Conservation (phyloP, 2,329 filamentous ascomycete species). For the Monilinia aucupariae region DNA sequence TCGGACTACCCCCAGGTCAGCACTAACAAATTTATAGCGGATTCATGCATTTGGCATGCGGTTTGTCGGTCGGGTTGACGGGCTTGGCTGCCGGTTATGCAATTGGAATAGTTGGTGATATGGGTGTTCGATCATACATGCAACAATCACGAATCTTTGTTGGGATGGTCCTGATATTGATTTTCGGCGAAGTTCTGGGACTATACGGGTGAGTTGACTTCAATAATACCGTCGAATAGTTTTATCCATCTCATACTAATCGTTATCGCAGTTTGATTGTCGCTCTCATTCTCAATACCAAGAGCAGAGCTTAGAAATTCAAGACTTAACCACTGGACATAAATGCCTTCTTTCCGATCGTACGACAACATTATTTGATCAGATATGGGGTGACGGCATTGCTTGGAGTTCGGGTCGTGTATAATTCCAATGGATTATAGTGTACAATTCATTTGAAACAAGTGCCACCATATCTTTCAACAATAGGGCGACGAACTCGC, state of each 20-base stretch:
- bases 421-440: constrained; percentile 26
- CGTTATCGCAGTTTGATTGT: constrained; percentile 67
- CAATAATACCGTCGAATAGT: background rate
- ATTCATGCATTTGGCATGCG: constrained; percentile 89
- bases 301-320: constrained; percentile 39
- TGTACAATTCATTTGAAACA: constrained; percentile 22
- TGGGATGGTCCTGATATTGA: constrained; percentile 96
- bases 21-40: constrained; percentile 48
- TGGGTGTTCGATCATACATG: constrained; percentile 92
- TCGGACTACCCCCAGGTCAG: background rate
- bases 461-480: background rate
- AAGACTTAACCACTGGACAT: background rate
- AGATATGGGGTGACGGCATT: constrained; percentile 30
- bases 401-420: constrained; percentile 32
- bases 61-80: constrained; percentile 84
- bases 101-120: constrained; percentile 92
- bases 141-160: constrained; percentile 93
- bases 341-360: background rate
- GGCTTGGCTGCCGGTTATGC: constrained; percentile 93
- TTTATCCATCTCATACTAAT: constrained; percentile 15
- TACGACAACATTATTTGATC: constrained; percentile 28
- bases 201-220: constrained; percentile 78
- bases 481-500: background rate
- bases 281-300: constrained; percentile 86
- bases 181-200: constrained; percentile 96